Conservation (phyloP, 768 basidiomycete genomes). For the Naganishia vaughanmartiniae region DNA sequence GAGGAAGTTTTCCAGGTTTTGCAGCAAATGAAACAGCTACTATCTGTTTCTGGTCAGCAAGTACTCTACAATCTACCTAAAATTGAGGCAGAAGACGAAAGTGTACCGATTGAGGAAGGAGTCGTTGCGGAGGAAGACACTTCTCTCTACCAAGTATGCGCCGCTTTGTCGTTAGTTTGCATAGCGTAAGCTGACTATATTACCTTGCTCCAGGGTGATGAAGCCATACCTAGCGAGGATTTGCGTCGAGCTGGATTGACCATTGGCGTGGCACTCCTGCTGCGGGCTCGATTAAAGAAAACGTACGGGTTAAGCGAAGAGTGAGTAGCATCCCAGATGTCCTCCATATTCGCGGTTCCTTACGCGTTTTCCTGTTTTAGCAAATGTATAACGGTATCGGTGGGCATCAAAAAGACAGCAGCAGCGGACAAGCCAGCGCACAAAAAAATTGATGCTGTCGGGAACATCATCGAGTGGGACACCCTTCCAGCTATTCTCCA, state of each 20-base stretch:
- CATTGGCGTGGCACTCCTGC: conserved; percentile 77
- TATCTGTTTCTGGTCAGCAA: conserved; percentile 78
- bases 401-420: conserved; percentile 78
- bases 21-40: conserved; percentile 66
- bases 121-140: conserved; percentile 24
- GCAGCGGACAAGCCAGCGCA: conserved; percentile 77
- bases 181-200: neutral
- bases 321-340: conserved; percentile 57
- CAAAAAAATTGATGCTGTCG: conserved; percentile 57
- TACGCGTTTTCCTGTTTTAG: conserved; percentile 53
- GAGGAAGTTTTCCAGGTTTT: conserved; percentile 88
- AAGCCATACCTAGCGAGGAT: conserved; percentile 6
- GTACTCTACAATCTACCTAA: conserved; percentile 70
- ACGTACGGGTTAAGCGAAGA: conserved; percentile 87
- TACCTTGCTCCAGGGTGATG: conserved; percentile 1
- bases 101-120: conserved; percentile 21
- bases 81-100: conserved; percentile 51
- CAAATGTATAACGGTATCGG: conserved; percentile 83
- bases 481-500: conserved; percentile 62
- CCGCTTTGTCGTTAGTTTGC: too few species aligned
- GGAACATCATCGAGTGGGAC: conserved; percentile 72
- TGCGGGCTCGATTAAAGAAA: conserved; percentile 79
- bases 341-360: neutral
- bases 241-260: conserved; percentile 61
- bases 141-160: conserved; percentile 11